Percentiles rank a stretch among this genome's conserved stretches.
Evolutionary conservation across 176 grass and related monocot genomes (phyloP).

Genomic region (Alopecurus myosuroides): DNA sequence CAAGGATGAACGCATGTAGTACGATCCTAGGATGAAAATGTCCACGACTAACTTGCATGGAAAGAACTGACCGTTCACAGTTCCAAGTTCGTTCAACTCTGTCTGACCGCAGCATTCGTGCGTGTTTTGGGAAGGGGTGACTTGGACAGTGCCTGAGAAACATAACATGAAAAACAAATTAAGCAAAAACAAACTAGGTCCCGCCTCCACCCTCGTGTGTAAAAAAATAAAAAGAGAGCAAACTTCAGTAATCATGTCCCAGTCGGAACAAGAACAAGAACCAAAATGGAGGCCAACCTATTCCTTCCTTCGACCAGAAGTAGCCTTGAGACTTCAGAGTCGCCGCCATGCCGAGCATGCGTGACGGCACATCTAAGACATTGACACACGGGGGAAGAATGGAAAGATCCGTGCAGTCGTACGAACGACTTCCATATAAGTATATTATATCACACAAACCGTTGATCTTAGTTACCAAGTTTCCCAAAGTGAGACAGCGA

Average conservation of each 20-base stretch:
- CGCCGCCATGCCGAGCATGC: too few species aligned
- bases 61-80: not conserved
- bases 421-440: too few species aligned
- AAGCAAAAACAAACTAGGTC: too few species aligned
- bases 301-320: not conserved
- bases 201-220: not conserved
- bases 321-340: not conserved
- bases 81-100: not conserved
- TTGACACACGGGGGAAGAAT: too few species aligned
- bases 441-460: too few species aligned
- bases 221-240: not conserved
- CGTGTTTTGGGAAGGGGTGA: too few species aligned
- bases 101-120: too few species aligned
- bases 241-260: not conserved
- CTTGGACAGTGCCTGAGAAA: too few species aligned
- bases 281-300: not conserved
- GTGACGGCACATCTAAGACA: too few species aligned
- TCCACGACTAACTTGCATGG: slow-evolving; percentile 4
- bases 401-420: too few species aligned
- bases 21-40: not conserved
- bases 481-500: not conserved
- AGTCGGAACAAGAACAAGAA: not conserved
- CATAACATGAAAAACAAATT: too few species aligned
- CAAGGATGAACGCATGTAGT: not conserved
- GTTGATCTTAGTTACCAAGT: not conserved